Evolutionary conservation across 2,329 filamentous ascomycete genomes (phyloP).

Genomic region (Ustulina deusta): DNA sequence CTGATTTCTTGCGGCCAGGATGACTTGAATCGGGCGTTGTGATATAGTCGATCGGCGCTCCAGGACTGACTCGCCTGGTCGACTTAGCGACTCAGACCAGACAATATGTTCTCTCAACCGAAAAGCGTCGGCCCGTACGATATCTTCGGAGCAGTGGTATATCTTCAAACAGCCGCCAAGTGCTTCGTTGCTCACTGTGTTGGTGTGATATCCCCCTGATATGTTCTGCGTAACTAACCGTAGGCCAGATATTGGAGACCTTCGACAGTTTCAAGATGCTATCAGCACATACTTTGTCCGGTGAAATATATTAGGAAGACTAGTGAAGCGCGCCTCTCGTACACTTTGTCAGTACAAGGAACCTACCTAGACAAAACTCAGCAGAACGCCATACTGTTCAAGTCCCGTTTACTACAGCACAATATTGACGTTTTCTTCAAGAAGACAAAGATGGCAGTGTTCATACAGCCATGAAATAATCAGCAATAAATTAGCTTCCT

Average conservation of each 20-base stretch:
- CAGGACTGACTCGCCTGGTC: conserved; percentile 19
- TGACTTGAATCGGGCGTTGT: conserved; percentile 3
- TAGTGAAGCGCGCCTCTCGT: neutral
- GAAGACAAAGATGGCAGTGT: neutral
- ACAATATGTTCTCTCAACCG: neutral
- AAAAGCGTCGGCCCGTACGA: neutral
- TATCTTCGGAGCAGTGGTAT: neutral
- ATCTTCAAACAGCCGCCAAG: neutral
- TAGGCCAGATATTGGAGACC: neutral
- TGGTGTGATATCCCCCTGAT: neutral
- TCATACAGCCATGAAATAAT: neutral
- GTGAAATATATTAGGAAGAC: neutral
- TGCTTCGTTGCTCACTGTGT: conserved; percentile 6
- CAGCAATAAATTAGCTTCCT: neutral
- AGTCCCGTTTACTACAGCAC: neutral
- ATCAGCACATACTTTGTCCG: neutral
- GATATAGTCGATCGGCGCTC: conserved; percentile 1
- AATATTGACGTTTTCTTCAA: neutral
- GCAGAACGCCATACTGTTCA: neutral
- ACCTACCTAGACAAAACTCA: neutral
- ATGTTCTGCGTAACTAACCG: neutral
- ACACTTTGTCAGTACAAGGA: neutral
- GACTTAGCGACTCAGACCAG: conserved; percentile 6
- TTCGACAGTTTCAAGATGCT: neutral
- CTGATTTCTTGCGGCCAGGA: conserved; percentile 25